These are phyloP conservation scores for Exsudoporus frostii DNA, from an alignment of 768 basidiomycete genomes.

Conservation along the genomic window DNA sequence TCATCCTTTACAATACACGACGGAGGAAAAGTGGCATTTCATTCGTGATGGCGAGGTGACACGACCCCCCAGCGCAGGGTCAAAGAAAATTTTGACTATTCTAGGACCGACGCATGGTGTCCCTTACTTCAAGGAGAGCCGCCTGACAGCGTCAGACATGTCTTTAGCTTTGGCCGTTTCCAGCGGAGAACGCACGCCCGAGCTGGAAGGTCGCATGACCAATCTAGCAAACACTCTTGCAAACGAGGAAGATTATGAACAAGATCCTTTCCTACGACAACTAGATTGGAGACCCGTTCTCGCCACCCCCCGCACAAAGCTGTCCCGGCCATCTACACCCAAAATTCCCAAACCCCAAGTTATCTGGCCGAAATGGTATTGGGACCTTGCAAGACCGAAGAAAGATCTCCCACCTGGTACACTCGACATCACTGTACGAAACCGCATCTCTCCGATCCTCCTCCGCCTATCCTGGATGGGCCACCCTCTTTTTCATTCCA, in stretches of 20 bases:
- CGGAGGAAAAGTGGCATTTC: constrained; percentile 68
- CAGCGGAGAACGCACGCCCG: constrained; percentile 36
- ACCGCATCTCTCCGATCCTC: constrained; percentile 78
- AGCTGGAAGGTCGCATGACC: constrained; percentile 36
- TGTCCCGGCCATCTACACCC: not conserved
- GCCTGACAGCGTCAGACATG: constrained; percentile 39
- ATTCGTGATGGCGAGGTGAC: constrained; percentile 28
- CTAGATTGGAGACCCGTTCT: constrained; percentile 60
- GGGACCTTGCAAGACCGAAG: constrained; percentile 79
- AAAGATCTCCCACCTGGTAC: constrained; percentile 64
- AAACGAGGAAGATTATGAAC: constrained; percentile 15
- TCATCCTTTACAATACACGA: constrained; percentile 53
- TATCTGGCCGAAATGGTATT: constrained; percentile 97
- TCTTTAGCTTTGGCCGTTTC: constrained; percentile 49
- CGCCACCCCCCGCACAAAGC: not conserved
- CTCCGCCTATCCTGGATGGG: constrained; percentile 85
- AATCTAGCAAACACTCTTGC: constrained; percentile 39
- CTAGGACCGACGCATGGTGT: constrained; percentile 48
- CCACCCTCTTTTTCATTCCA: constrained; percentile 81
- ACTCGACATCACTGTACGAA: constrained; percentile 83
- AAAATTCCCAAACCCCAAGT: constrained; percentile 41
- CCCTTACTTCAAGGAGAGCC: constrained; percentile 41
- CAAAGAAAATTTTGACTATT: constrained; percentile 42
- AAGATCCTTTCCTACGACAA: constrained; percentile 59
- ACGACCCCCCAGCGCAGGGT: constrained; percentile 43